A percentile compares a stretch with the other conserved stretches of the same genome.
Conservation (phyloP, 2,329 filamentous ascomycete genomes). For the Orbilia oligospora region DNA sequence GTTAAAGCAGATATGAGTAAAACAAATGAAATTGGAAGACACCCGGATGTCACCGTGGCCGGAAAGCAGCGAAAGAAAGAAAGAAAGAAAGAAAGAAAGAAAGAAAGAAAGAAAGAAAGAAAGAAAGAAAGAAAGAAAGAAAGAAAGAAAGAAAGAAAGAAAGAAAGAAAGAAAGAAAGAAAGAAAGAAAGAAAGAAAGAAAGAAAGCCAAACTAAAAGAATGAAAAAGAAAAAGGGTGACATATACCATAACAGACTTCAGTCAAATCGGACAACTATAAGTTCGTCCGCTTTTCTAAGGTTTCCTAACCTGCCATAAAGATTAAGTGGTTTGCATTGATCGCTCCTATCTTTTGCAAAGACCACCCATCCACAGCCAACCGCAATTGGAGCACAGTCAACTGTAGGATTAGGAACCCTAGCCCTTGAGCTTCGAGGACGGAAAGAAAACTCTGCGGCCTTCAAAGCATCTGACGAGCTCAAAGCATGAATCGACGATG, state of each 20-base stretch:
- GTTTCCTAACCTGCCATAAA: slow-evolving; percentile 54
- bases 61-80: background rate
- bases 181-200: background rate
- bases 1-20: background rate
- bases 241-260: slow-evolving; percentile 2
- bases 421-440: slow-evolving; percentile 9
- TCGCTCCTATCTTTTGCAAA: slow-evolving; percentile 57
- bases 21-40: slow-evolving; percentile 1
- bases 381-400: slow-evolving; percentile 44
- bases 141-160: too few species aligned
- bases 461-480: slow-evolving; percentile 45
- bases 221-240: background rate
- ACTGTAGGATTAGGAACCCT: slow-evolving; percentile 47
- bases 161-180: too few species aligned
- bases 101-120: too few species aligned
- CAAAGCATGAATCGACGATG: slow-evolving; percentile 48
- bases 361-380: slow-evolving; percentile 55
- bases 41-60: background rate
- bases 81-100: background rate
- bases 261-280: slow-evolving; percentile 54
- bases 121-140: too few species aligned
- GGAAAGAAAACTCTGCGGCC: slow-evolving; percentile 18
- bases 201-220: background rate
- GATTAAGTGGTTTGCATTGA: slow-evolving; percentile 43
- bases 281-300: slow-evolving; percentile 52